These are phyloP conservation scores for Phallus indusiatus DNA, from an alignment of 768 basidiomycete species.

Conservation along the genomic window DNA sequence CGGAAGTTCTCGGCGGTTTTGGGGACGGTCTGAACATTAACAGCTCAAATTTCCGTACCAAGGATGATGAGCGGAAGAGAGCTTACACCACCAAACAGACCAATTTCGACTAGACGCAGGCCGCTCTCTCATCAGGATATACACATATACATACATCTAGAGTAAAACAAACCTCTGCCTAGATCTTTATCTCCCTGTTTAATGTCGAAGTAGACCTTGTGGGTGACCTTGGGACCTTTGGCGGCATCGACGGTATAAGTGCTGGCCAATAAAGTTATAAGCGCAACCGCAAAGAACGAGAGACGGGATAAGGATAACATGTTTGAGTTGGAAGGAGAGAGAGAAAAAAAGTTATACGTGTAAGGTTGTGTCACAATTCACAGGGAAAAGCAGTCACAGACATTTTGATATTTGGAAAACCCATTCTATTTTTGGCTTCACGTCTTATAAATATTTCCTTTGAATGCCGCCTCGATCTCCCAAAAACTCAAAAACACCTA, in stretches of 20 bases:
- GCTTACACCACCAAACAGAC: constrained; percentile 81
- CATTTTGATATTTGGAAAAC: neutral
- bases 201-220: constrained; percentile 93
- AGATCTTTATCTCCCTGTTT: constrained; percentile 82
- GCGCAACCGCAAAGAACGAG: constrained; percentile 1
- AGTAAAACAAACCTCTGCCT: constrained; percentile 51
- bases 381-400: neutral
- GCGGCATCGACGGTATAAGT: constrained; percentile 52
- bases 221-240: constrained; percentile 83
- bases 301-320: constrained; percentile 4
- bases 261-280: constrained; percentile 5
- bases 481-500: neutral
- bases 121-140: neutral
- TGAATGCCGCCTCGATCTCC: neutral
- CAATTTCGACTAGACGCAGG: constrained; percentile 55
- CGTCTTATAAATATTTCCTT: neutral
- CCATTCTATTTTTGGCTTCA: neutral
- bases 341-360: neutral
- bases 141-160: neutral
- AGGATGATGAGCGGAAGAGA: neutral
- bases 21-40: constrained; percentile 70
- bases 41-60: neutral
- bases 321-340: neutral
- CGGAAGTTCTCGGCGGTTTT: constrained; percentile 98
- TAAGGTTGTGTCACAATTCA: neutral